Percentiles rank a stretch among this genome's conserved stretches.
phyloP scores from a whole-genome alignment of 2,329 filamentous ascomycete genomes.

The Talaromyces sp. region DNA sequence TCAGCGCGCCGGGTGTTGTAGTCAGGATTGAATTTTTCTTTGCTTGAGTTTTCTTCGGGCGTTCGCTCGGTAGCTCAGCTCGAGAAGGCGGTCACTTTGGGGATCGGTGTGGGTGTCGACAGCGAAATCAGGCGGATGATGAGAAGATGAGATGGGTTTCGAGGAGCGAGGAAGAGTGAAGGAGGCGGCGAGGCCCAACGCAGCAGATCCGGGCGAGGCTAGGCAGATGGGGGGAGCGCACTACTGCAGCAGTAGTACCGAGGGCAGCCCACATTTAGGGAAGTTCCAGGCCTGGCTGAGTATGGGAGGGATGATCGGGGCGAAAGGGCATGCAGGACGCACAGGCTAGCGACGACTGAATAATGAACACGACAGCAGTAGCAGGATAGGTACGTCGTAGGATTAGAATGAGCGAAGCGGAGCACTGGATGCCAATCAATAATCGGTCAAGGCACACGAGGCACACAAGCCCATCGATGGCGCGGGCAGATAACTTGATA shows the following conservation, averaged over 20 bases:
- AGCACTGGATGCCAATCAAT: not conserved
- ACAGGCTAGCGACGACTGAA: not conserved
- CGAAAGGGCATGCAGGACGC: not conserved
- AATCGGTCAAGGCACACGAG: not conserved
- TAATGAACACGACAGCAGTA: not conserved
- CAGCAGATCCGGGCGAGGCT: not conserved
- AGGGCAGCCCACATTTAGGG: not conserved
- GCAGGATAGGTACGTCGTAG: no score
- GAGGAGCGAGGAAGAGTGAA: slow-evolving; percentile 3
- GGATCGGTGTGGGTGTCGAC: not conserved
- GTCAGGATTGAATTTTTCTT: not conserved
- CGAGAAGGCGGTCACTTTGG: not conserved
- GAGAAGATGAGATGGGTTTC: not conserved
- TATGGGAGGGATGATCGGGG: not conserved
- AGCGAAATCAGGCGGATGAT: not conserved
- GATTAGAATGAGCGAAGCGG: not conserved
- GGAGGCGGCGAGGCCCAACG: slow-evolving; percentile 11
- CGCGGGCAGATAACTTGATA: not conserved
- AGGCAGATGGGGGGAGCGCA: not conserved
- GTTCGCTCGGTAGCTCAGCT: not conserved
- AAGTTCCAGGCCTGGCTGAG: not conserved
- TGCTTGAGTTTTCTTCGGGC: not conserved
- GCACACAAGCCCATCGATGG: not conserved
- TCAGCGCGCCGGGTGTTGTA: not conserved
- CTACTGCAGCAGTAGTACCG: not conserved